phyloP scores from a whole-genome alignment of 345 rosid genomes.

The Ricinus communis region DNA sequence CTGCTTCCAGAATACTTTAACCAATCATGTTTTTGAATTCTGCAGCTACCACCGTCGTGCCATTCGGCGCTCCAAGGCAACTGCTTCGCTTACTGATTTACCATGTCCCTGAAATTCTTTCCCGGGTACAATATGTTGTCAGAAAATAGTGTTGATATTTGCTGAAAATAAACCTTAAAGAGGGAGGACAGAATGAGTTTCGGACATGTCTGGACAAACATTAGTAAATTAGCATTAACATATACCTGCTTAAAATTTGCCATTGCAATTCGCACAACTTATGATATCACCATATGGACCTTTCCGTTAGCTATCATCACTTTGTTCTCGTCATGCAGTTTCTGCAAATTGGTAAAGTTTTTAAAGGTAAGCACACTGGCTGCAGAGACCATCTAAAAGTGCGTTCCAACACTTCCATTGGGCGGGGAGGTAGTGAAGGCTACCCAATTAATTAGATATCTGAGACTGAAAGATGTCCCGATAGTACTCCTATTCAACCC shows the following conservation, averaged over 20 bases:
- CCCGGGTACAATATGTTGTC: background rate
- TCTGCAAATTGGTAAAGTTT: constrained; percentile 46
- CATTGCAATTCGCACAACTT: constrained; percentile 14
- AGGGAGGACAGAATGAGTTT: too few species aligned
- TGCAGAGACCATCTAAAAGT: background rate
- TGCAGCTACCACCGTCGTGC: background rate
- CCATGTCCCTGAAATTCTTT: constrained; percentile 1
- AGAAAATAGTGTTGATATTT: too few species aligned
- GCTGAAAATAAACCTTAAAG: background rate
- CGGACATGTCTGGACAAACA: background rate
- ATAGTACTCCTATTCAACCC: background rate
- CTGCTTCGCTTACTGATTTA: too few species aligned
- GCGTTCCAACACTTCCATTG: background rate
- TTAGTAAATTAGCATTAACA: constrained; percentile 2
- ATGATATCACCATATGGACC: constrained; percentile 68
- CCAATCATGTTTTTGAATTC: background rate
- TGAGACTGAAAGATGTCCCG: background rate
- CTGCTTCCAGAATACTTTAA: background rate
- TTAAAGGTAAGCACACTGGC: constrained; percentile 12
- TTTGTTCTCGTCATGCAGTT: constrained; percentile 85
- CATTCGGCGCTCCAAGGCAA: background rate
- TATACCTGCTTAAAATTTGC: constrained; percentile 15
- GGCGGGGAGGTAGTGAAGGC: background rate
- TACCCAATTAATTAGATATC: background rate
- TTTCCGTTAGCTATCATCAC: constrained; percentile 79